Base-by-base conservation (phyloP, 495 filamentous ascomycete genomes). In the Baudoinia panamericana region DNA sequence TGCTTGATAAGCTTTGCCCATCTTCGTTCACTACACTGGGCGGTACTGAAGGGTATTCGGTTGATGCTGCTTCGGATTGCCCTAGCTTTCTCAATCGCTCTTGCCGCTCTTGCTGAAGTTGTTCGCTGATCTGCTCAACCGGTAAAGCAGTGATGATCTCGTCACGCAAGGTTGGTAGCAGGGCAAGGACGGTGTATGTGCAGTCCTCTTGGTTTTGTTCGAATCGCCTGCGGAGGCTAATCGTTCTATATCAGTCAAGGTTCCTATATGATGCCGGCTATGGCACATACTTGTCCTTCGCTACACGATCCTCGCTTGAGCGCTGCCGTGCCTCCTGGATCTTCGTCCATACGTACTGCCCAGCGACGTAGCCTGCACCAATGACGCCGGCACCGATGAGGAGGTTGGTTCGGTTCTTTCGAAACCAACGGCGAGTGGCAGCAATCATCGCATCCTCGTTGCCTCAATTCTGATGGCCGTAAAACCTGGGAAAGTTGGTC, bases 141-240 rank as follows among this genome's bases (percentile, higher is more conserved):
- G 88, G 83, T 43, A 95, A 69, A 12, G 79, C 80, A 44, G 84
- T 77, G 43, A 94, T 64, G 45, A 97, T 84, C 53, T 93, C 81
- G 42, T 88, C 75, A 6, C 84, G 84, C 4, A 84, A 83, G 23
- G 85, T 90, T 1, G 92, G 92, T 9, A 97, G 69, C 37, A 97
- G 69, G n/a, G 84, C 90, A 12, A 94, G 78, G 18, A 96, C 84
- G n/a, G 90, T 97, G 59, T 84, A 93, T 32, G 86, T 93, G 60
- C 90, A 97, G 61, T 96, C 92, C 57, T 93, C 88, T 52, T 97
- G 90, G 55, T 97, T 96, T 59, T 96, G 90, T 58, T 95, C 82
- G 66, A 97, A 97, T 50, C 90, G 79, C 40, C 90, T 80, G 32
- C 86, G 83, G 48, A 97, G 69, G 62, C 90, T 96, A 38, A 33